phyloP scores from a whole-genome alignment of 331 rosid species.

The Phaseolus coccineus region DNA sequence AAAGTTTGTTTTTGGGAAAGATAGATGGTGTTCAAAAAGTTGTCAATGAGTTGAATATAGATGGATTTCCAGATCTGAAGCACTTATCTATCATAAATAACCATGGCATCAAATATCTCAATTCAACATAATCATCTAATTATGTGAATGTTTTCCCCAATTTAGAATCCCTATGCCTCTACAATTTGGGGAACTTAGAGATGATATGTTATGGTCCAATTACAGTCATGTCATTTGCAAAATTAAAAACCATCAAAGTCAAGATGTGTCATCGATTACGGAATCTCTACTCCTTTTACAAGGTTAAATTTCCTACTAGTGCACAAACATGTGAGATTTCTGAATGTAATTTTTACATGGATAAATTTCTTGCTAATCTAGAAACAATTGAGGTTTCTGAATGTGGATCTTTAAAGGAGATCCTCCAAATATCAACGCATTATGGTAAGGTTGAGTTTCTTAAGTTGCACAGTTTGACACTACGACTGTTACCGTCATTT shows the following conservation, averaged over 20 bases:
- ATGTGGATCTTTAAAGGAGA: conserved; percentile 15
- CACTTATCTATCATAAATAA: conserved; percentile 22
- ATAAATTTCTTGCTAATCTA: not conserved
- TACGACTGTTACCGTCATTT: conserved; percentile 31
- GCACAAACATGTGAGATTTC: not conserved
- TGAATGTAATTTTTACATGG: conserved; percentile 17
- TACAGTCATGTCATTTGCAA: conserved; percentile 10
- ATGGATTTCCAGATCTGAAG: conserved; percentile 51
- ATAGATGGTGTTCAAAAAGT: conserved; percentile 13
- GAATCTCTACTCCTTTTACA: conserved; percentile 36
- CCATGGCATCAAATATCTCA: conserved; percentile 28
- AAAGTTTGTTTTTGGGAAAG: conserved; percentile 48
- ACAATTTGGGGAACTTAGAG: not conserved
- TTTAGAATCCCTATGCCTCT: not conserved
- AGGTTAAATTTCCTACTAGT: not conserved
- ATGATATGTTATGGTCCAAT: conserved; percentile 27
- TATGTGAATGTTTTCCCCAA: conserved; percentile 31
- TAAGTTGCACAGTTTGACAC: conserved; percentile 38
- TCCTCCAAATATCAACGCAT: not conserved
- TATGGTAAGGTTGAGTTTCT: conserved; percentile 8
- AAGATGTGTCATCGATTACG: conserved; percentile 17
- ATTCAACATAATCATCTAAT: conserved; percentile 5
- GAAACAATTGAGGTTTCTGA: conserved; percentile 41
- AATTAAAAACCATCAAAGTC: conserved; percentile 36
- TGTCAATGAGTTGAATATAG: conserved; percentile 37